Evolutionary conservation across 257 asterid genomes (phyloP), one percentile per base, ranked within the genome.

Genomic region (Solanum megistacrolobum): DNA sequence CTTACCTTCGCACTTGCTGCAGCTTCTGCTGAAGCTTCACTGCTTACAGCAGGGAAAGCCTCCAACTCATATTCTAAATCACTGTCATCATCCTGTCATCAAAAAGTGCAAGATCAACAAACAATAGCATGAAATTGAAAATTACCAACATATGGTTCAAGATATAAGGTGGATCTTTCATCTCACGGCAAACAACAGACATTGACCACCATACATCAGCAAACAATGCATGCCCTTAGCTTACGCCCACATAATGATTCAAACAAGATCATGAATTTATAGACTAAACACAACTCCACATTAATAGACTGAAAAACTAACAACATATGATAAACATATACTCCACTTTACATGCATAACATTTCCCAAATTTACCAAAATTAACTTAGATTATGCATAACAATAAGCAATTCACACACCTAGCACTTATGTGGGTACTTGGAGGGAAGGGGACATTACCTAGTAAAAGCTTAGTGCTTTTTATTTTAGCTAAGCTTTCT

Each of bases 61-160:
- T 95, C 98, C 90, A 92, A 86, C 76, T 94, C 98, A 88, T 88
- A 89, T 71, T 96, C 99, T 66, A 95, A 89, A 89, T 96, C 98
- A 92, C 99, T 96, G 55, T 93, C 96, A 86, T 94, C 98, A 90
- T 94, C 98, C 98, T 96, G 91, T 89, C 91, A 83, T 32, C 87
- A 74, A 39, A 87, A 38, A 86, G 86, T 79, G 84, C 46, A 83
- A 35, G 34, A 66, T 76, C 48, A 69, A 86, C 90, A 84, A 86
- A 58, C 27, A n/a, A 81, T 18, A 83, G 2, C 25, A 41, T 78
- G 84, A 41, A 25, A 78, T 4, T 78, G 23, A 41, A 41, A 78
- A 41, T 78, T 0, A 78, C 25, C 84, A 27, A 43, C 66, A 43
- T 14, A 79, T 43, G 39, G 65, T 39, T 78, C 83, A n/a, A 76